Base-by-base conservation (phyloP, 1,139 yeast genomes). In the Suhomyces panamericanus region DNA sequence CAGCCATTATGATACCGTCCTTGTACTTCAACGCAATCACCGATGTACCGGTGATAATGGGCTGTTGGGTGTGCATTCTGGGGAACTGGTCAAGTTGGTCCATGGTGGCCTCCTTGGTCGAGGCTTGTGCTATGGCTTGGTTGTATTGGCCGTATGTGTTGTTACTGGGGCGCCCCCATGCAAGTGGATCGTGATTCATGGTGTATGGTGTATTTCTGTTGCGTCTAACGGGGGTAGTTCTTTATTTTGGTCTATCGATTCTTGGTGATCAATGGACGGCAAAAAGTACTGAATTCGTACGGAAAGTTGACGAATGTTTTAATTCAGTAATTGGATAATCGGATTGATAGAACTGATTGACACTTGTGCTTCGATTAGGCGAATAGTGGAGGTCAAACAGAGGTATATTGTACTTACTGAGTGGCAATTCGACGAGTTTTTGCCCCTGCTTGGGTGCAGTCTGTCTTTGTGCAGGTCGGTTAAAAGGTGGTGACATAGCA, bases 1-100 rank as follows among this genome's bases (percentile, higher is more conserved):
- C 98, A 3, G 99, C 98, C 71, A 93, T 77, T 43, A 93, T 80
- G 43, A 93, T 84, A 31, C 99, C 99, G 55, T 87, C 87, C 54
- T 87, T 76, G 70, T 83, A 95, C 67, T 91, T 93, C 69, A 91
- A 77, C 7, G 95, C 95, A 56, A 95, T 78, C 20, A 93, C 99
- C 30, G 96, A 88, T 1, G 98, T 89, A 62, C 99, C 98, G 9
- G 99, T 93, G 47, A 95, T 89, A 56, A 88, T 86, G 37, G 99
- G 99, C 60, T 83, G 88, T 66, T 89, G 96, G 4, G 99, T 91
- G 66, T 87, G 85, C 82, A 83, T 81, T 50, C 74, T 80, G 32
- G 97, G 97, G 61, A 82, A 77, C 28, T 51, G 56, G 37, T 56
- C 61, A 34, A 53, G 46, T 17, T 51, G 53, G 26, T 50, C 49